Conservation (phyloP, 345 rosid species). For the Fremontodendron californicum region DNA sequence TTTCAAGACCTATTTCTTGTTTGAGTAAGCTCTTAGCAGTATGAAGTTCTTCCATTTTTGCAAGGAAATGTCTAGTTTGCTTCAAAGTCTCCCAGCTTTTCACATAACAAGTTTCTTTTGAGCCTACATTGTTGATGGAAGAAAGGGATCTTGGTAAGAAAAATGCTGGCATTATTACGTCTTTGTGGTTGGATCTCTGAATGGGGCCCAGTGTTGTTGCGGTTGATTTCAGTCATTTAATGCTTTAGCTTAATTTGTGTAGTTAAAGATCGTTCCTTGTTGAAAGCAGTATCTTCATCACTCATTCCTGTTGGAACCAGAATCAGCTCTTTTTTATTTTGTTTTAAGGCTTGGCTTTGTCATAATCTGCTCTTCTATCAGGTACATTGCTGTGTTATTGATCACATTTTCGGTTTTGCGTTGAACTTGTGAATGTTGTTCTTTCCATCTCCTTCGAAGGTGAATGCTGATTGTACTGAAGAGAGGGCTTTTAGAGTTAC, state of each 20-base stretch:
- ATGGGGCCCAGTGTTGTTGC: slow-evolving; percentile 32
- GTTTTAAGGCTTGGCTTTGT: slow-evolving; percentile 11
- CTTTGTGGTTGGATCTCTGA: slow-evolving; percentile 30
- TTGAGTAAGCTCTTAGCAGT: slow-evolving; percentile 18
- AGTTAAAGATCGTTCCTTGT: slow-evolving; percentile 26
- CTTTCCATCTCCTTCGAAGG: background rate
- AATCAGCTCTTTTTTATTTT: slow-evolving; percentile 19
- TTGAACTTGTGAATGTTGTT: background rate
- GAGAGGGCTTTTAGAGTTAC: background rate
- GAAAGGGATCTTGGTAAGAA: slow-evolving; percentile 39
- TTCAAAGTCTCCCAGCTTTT: slow-evolving; percentile 36
- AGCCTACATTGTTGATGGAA: slow-evolving; percentile 40
- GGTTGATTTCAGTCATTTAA: slow-evolving; percentile 34
- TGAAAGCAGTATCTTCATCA: slow-evolving; percentile 22
- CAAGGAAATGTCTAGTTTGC: slow-evolving; percentile 20
- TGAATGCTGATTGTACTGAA: slow-evolving; percentile 2
- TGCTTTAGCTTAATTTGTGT: slow-evolving; percentile 32
- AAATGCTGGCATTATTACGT: slow-evolving; percentile 26
- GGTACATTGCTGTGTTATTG: slow-evolving; percentile 20
- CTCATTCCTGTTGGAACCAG: slow-evolving; percentile 23
- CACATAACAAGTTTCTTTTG: slow-evolving; percentile 17
- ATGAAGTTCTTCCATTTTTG: slow-evolving; percentile 17
- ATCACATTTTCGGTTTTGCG: slow-evolving; percentile 12
- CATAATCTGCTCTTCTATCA: slow-evolving; percentile 17
- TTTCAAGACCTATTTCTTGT: slow-evolving; percentile 18